These are phyloP conservation scores for Hamamelis virginiana DNA, from an alignment of 164 flowering plant species.

Conservation along the genomic window DNA sequence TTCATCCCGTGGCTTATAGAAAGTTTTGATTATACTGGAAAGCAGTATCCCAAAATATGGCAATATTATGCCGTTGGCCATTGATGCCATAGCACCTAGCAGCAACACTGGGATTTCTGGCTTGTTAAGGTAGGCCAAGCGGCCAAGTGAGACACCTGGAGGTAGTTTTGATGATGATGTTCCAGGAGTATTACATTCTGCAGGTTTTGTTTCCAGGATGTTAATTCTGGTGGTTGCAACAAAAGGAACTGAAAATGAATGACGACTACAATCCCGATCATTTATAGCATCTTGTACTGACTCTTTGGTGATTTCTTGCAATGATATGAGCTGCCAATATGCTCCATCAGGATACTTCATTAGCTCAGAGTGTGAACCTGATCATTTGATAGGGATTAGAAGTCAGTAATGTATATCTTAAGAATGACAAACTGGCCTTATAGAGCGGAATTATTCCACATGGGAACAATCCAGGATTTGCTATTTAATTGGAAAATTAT, in stretches of 20 bases:
- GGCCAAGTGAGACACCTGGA: conserved; percentile 26
- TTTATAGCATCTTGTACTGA: conserved; percentile 13
- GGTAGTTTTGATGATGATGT: conserved; percentile 14
- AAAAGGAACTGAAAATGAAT: conserved; percentile 15
- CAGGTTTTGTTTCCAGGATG: conserved; percentile 11
- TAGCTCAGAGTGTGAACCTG: conserved; percentile 55
- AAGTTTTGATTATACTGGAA: conserved; percentile 33
- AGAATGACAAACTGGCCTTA: too few species aligned
- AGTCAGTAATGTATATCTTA: neutral
- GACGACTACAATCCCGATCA: conserved; percentile 26
- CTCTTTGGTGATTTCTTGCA: conserved; percentile 40
- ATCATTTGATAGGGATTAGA: conserved; percentile 1
- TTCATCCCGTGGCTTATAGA: conserved; percentile 24
- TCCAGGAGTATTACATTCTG: neutral
- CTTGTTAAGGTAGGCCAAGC: conserved; percentile 40
- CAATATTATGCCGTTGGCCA: conserved; percentile 27
- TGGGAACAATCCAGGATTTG: too few species aligned
- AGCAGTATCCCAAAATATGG: conserved; percentile 35
- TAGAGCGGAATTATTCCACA: too few species aligned
- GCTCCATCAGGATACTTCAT: conserved; percentile 44
- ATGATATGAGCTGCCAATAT: conserved; percentile 44
- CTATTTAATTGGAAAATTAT: too few species aligned
- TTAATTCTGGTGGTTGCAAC: conserved; percentile 16
- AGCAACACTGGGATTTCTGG: conserved; percentile 40
- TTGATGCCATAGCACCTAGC: conserved; percentile 27